Evolutionary conservation across 169 alveolate species (phyloP).

Genomic region (Eimeria acervulina): DNA sequence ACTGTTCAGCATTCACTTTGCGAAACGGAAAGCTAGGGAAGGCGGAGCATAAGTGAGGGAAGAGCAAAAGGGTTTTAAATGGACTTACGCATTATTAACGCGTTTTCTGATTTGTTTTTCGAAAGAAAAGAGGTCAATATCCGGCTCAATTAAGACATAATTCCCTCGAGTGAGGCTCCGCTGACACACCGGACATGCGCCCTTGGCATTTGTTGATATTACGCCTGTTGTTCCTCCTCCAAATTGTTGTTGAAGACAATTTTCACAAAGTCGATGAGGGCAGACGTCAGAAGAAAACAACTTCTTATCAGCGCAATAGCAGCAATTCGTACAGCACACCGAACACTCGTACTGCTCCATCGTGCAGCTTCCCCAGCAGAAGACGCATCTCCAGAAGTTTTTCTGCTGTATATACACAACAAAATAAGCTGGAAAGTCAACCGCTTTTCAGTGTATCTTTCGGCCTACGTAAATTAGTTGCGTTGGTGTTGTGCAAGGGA

Average conservation of each 20-base stretch:
- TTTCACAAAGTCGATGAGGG: slow-evolving; percentile 62
- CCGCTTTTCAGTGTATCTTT: background rate
- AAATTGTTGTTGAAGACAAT: slow-evolving; percentile 51
- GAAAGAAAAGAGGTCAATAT: slow-evolving; percentile 52
- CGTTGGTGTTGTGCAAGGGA: background rate
- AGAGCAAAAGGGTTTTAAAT: too few relatives aligned
- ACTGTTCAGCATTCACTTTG: background rate
- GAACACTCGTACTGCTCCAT: slow-evolving; percentile 80
- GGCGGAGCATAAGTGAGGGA: too few relatives aligned
- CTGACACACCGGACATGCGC: slow-evolving; percentile 80
- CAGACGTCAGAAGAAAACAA: slow-evolving; percentile 61
- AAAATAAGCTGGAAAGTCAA: background rate
- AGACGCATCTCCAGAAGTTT: background rate
- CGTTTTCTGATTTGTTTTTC: slow-evolving; percentile 82
- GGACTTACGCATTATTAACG: slow-evolving; percentile 74
- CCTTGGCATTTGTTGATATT: slow-evolving; percentile 13
- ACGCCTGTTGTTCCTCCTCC: slow-evolving; percentile 5
- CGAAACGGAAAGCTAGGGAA: background rate
- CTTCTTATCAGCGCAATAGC: slow-evolving; percentile 47
- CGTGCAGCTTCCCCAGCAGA: background rate
- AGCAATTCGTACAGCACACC: slow-evolving; percentile 64
- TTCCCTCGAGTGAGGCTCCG: slow-evolving; percentile 70
- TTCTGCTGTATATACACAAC: background rate
- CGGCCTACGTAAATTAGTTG: too few relatives aligned
- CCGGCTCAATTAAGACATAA: slow-evolving; percentile 76